phyloP scores from a whole-genome alignment of 257 asterid genomes.

The Ilex asprella region DNA sequence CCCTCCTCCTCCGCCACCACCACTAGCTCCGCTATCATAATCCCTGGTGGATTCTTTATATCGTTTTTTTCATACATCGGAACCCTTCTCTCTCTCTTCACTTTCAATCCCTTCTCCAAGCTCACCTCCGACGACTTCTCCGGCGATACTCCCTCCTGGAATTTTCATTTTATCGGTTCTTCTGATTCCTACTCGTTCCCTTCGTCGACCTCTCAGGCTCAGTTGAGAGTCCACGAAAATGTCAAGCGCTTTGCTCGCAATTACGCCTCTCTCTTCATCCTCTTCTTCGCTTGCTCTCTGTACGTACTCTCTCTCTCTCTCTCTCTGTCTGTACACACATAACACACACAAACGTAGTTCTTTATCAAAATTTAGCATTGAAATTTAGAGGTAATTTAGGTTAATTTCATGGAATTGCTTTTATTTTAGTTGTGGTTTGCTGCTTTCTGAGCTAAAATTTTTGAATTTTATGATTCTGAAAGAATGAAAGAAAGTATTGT shows the following conservation, averaged over 20 bases:
- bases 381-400: no score
- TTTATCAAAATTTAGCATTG: no score
- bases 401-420: no score
- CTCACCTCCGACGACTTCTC: constrained; percentile 62
- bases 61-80: constrained; percentile 40
- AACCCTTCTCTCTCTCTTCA: constrained; percentile 68
- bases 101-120: constrained; percentile 81
- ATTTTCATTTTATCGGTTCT: constrained; percentile 57
- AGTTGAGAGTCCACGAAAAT: constrained; percentile 85
- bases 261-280: constrained; percentile 57
- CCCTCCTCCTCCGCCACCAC: neutral
- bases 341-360: neutral
- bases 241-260: constrained; percentile 86
- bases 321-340: neutral
- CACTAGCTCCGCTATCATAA: constrained; percentile 15
- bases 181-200: constrained; percentile 77
- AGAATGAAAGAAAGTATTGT: no score
- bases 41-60: constrained; percentile 30
- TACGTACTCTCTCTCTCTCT: constrained; percentile 24
- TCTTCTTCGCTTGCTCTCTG: constrained; percentile 83
- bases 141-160: constrained; percentile 76
- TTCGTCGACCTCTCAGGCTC: constrained; percentile 75
- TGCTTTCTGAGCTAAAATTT: no score
- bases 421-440: no score
- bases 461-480: no score